Evolutionary conservation across 2,329 filamentous ascomycete species (phyloP).

Genomic region (Trichoderma semiorbis): DNA sequence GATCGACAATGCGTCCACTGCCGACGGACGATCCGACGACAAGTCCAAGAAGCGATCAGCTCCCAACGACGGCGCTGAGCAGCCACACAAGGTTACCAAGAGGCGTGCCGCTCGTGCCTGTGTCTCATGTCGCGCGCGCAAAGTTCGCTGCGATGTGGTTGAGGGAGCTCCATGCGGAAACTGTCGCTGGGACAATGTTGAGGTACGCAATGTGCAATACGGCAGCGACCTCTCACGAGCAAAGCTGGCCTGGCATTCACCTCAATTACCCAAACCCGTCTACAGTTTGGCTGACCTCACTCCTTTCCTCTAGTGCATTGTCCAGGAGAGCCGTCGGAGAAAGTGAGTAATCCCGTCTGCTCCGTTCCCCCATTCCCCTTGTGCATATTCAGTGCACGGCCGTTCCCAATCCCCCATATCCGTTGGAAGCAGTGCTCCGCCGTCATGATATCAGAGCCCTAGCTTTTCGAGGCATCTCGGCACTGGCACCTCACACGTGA

Average conservation of each 20-base stretch:
- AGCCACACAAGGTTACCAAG: constrained; percentile 58
- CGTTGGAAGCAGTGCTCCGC: not conserved
- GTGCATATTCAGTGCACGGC: not conserved
- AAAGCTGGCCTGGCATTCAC: not conserved
- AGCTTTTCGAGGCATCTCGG: not conserved
- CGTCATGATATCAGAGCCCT: not conserved
- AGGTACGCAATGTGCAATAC: constrained; percentile 36
- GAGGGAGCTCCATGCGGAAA: constrained; percentile 86
- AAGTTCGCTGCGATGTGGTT: constrained; percentile 91
- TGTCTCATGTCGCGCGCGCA: constrained; percentile 81
- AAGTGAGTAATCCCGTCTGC: constrained; percentile 57
- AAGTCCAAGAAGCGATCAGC: constrained; percentile 35
- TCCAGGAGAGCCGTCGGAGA: constrained; percentile 79
- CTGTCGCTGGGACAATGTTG: constrained; percentile 75
- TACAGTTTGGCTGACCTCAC: constrained; percentile 2
- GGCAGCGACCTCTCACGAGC: not conserved
- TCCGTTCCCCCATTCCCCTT: not conserved
- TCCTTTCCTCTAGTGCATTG: constrained; percentile 50
- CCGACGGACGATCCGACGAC: constrained; percentile 15
- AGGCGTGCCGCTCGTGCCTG: constrained; percentile 88
- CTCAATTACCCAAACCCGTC: not conserved
- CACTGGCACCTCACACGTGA: not conserved
- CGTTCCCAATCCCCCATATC: not conserved
- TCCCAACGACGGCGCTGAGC: constrained; percentile 29
- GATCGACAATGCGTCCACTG: not conserved